These are phyloP conservation scores for Hericium rajendrae DNA, from an alignment of 768 basidiomycete genomes.

Conservation along the genomic window DNA sequence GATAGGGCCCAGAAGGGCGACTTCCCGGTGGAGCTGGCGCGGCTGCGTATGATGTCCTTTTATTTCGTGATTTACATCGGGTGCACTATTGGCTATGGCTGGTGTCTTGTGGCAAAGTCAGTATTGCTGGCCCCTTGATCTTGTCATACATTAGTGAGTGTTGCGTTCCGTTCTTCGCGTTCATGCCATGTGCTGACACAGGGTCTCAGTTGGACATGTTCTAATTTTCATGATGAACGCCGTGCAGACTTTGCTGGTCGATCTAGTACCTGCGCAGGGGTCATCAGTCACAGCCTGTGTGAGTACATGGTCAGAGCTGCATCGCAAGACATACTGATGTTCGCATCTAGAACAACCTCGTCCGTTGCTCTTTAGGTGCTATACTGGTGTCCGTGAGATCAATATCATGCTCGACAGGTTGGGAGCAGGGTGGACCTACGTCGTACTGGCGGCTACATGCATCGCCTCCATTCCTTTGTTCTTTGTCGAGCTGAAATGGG, in stretches of 20 bases:
- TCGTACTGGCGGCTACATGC: constrained; percentile 43
- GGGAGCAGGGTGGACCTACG: constrained; percentile 61
- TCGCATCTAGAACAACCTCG: constrained; percentile 50
- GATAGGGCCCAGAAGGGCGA: constrained; percentile 24
- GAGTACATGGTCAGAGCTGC: constrained; percentile 19
- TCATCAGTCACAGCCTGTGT: constrained; percentile 69
- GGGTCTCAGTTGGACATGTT: constrained; percentile 39
- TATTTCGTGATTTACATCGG: constrained; percentile 30
- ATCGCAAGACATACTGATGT: background rate
- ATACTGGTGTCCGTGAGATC: constrained; percentile 49
- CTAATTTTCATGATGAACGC: constrained; percentile 42
- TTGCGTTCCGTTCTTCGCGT: background rate
- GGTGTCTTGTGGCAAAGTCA: constrained; percentile 43
- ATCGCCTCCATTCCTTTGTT: constrained; percentile 38
- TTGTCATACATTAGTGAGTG: constrained; percentile 30
- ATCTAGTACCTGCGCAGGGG: constrained; percentile 50
- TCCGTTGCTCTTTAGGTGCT: constrained; percentile 57
- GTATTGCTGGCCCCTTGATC: constrained; percentile 44
- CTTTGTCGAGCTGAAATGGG: constrained; percentile 40
- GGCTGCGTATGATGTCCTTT: constrained; percentile 37
- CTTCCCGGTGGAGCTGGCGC: constrained; percentile 55
- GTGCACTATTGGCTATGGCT: constrained; percentile 47
- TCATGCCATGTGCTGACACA: background rate
- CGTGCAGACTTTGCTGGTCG: constrained; percentile 54
- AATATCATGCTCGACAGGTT: constrained; percentile 50